A percentile compares a stretch with the other conserved stretches of the same genome.
These are phyloP conservation scores for Aspergillus luchuensis DNA, from an alignment of 2,329 filamentous ascomycete species.

Conservation along the genomic window DNA sequence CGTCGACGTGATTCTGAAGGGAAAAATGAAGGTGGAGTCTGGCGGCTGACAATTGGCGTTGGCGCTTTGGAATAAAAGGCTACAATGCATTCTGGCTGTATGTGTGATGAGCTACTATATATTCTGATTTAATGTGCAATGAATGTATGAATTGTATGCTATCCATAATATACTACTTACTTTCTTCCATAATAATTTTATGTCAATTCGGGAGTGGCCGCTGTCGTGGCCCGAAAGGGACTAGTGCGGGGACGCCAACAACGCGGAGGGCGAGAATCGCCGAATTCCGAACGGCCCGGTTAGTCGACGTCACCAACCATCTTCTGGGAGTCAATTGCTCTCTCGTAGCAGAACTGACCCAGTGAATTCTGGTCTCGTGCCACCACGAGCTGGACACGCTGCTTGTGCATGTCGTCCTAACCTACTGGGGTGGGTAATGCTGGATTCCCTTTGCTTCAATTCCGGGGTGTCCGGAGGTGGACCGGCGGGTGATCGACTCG, in stretches of 20 bases:
- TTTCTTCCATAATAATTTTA: neutral
- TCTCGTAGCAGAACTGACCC: neutral
- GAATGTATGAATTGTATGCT: neutral
- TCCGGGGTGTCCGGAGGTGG: conserved; percentile 1
- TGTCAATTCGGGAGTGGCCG: neutral
- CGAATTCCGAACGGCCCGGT: conserved; percentile 5
- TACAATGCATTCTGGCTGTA: neutral
- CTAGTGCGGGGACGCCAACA: conserved; percentile 2
- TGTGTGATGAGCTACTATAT: conserved; percentile 3
- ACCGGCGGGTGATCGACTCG: conserved; percentile 12
- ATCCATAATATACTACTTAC: no score
- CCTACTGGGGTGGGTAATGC: neutral
- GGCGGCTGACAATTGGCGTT: neutral
- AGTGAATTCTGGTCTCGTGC: neutral
- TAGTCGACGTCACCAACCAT: conserved; percentile 8
- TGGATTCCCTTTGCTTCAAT: neutral
- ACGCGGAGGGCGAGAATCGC: conserved; percentile 6
- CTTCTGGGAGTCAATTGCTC: no score
- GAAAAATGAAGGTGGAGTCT: neutral
- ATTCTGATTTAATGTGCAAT: neutral
- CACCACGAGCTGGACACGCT: neutral
- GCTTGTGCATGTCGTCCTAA: neutral
- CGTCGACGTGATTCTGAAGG: conserved; percentile 11
- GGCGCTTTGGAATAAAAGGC: neutral
- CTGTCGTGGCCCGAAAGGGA: conserved; percentile 2